Base-by-base conservation (phyloP, 2,329 filamentous ascomycete genomes). In the Ceratocystis papillata region DNA sequence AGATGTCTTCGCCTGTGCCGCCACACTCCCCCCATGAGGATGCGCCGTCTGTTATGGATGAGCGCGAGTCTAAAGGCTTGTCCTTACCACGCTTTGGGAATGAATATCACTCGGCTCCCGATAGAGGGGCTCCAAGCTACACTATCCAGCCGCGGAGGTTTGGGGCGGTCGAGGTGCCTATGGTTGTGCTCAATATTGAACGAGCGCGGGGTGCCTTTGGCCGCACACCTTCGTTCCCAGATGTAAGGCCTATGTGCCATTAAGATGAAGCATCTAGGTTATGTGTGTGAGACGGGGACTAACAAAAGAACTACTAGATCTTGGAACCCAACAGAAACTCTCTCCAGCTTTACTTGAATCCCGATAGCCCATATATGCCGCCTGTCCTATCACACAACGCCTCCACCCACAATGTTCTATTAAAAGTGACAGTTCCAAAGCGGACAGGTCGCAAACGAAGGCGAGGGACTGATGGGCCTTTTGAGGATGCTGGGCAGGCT, bases 361-460 rank as follows among this genome's bases (percentile, higher is more conserved):
- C 88, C 28, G 83, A 90, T 69, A 90, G 95, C 74, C 87, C 87
- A 2, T 85, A 90, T 71, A 86, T 88, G 71, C 87, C 88, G 70
- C 89, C 89, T 7, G 79, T 96, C 68, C 79, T 87, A 70, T 96
- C 93, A 6, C 86, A 87, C 53, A 88, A 87, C 72, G 83, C 87
- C 41, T 77, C 83, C 22, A 88, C 90, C 8, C 89, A 91, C 73
- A 96, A 96, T 72, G 78, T 97, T 22, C 80, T 97, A 22, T 79
- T 99, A 64, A 92, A 91, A 73, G 81, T 99, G 65, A 91, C 87
- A 0, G 84, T 97, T 0, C 93, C 94, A 0, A 94, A 87, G 74
- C 81, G 90, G 66, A 96, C 91, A 1, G 92, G 92, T 2, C 83
- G 90, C 68, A 96, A 89, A 75, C 83, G 92, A 67, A 96, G 92